Percentiles rank a stretch among this genome's conserved stretches.
Evolutionary conservation across 2,329 filamentous ascomycete species (phyloP).

Genomic region (Stagonosporopsis vannaccii): DNA sequence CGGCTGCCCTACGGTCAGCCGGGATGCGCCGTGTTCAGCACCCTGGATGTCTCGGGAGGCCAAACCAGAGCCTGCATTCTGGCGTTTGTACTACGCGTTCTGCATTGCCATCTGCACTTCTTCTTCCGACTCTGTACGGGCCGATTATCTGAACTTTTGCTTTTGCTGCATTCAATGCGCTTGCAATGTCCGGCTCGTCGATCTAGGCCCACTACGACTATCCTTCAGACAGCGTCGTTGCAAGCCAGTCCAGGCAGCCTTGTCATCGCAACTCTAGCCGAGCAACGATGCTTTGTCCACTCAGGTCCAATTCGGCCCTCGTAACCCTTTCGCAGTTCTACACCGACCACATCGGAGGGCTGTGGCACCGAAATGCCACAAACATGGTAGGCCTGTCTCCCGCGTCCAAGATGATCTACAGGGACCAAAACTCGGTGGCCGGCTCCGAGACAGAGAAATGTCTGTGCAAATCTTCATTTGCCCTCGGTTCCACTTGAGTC

Average conservation of each 20-base stretch:
- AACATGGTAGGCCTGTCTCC: constrained; percentile 19
- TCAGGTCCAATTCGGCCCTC: constrained; percentile 1
- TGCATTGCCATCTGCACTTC: constrained; percentile 17
- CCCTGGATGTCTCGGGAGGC: constrained; percentile 23
- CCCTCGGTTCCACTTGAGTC: constrained; percentile 15
- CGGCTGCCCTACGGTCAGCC: constrained; percentile 6
- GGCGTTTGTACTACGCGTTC: constrained; percentile 16
- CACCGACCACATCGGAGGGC: background rate
- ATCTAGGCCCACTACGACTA: constrained; percentile 14
- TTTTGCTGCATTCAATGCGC: constrained; percentile 18
- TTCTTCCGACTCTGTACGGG: constrained; percentile 11
- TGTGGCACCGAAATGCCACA: constrained; percentile 13
- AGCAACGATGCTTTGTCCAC: background rate
- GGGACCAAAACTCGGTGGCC: constrained; percentile 16
- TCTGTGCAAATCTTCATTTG: constrained; percentile 16
- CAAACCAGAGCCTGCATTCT: constrained; percentile 15
- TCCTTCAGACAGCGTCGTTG: constrained; percentile 4
- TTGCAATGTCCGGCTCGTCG: constrained; percentile 12
- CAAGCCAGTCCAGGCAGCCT: constrained; percentile 2
- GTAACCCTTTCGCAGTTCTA: constrained; percentile 15
- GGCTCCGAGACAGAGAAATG: constrained; percentile 13
- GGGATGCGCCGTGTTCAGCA: constrained; percentile 19
- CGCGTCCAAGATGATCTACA: constrained; percentile 17
- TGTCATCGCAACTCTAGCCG: constrained; percentile 8
- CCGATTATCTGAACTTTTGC: constrained; percentile 15